Evolutionary conservation across 2,329 filamentous ascomycete genomes (phyloP).

Genomic region (Escovopsis weberi): DNA sequence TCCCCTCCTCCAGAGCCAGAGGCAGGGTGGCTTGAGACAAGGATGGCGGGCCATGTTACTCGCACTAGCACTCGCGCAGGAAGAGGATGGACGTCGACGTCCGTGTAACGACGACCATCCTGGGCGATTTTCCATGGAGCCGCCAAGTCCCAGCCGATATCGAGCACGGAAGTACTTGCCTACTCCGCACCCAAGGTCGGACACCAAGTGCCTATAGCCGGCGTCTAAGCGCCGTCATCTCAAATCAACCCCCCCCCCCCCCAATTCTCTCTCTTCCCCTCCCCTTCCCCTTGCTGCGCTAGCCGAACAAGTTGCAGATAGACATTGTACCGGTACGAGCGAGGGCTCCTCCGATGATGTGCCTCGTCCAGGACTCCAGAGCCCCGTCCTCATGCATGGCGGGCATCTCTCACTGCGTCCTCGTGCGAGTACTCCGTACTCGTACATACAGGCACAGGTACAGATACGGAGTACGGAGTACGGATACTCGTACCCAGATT

Average conservation of each 20-base stretch:
- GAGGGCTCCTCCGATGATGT: too few relatives aligned
- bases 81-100: too few relatives aligned
- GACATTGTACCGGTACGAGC: too few relatives aligned
- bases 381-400: background rate
- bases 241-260: background rate
- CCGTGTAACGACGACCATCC: too few relatives aligned
- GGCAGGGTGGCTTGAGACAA: background rate
- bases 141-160: too few relatives aligned
- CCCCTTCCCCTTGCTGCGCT: conserved; percentile 1
- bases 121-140: too few relatives aligned
- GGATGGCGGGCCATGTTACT: background rate
- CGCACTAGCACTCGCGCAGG: background rate
- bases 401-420: background rate
- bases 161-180: background rate
- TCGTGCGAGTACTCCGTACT: too few relatives aligned
- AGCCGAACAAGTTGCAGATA: conserved; percentile 3
- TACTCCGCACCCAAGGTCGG: conserved; percentile 1
- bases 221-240: conserved; percentile 16
- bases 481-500: too few relatives aligned
- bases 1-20: conserved; percentile 2
- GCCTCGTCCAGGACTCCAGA: too few relatives aligned
- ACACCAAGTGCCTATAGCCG: conserved; percentile 14
- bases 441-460: background rate
- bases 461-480: too few relatives aligned
- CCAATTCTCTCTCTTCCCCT: too few relatives aligned